Conservation (phyloP, 257 asterid species). For the Plantago elongata region DNA sequence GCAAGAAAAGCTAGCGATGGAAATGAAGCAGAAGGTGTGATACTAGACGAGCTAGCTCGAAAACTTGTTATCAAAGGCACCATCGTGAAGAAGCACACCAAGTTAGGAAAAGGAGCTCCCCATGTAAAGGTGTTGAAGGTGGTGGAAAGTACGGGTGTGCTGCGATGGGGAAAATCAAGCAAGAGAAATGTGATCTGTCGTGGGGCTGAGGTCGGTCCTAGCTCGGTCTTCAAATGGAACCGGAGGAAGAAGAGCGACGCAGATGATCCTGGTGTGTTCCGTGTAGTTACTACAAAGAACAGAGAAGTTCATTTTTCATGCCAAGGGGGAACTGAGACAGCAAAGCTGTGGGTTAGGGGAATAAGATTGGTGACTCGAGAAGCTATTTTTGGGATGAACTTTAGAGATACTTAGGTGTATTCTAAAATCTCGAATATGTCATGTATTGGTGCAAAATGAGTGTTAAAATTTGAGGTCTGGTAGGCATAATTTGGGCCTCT, state of each 20-base stretch:
- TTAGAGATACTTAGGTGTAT: slow-evolving; percentile 1
- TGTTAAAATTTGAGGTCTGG: no score
- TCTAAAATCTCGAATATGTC: no score
- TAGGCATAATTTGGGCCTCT: no score
- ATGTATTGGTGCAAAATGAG: no score
- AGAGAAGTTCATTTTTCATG: slow-evolving; percentile 69
- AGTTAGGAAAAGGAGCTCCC: slow-evolving; percentile 51
- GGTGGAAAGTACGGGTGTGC: slow-evolving; percentile 41
- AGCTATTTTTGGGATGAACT: slow-evolving; percentile 35
- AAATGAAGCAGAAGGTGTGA: slow-evolving; percentile 32
- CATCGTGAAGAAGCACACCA: slow-evolving; percentile 56
- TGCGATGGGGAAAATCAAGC: slow-evolving; percentile 66
- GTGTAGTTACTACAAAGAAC: slow-evolving; percentile 56
- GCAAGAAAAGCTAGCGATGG: slow-evolving; percentile 29
- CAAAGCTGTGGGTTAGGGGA: slow-evolving; percentile 70
- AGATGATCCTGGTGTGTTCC: slow-evolving; percentile 49
- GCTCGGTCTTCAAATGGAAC: slow-evolving; percentile 46
- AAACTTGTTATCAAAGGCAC: slow-evolving; percentile 44
- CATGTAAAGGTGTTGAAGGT: slow-evolving; percentile 54
- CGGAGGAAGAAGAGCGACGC: slow-evolving; percentile 52
- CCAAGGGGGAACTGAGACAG: slow-evolving; percentile 48
- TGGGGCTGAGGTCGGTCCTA: slow-evolving; percentile 56
- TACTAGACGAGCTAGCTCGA: slow-evolving; percentile 55
- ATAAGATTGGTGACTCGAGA: slow-evolving; percentile 56
- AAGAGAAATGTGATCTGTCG: slow-evolving; percentile 57